Base-by-base conservation (phyloP, 352 stramenopile genomes). In the Thraustotheca clavata region DNA sequence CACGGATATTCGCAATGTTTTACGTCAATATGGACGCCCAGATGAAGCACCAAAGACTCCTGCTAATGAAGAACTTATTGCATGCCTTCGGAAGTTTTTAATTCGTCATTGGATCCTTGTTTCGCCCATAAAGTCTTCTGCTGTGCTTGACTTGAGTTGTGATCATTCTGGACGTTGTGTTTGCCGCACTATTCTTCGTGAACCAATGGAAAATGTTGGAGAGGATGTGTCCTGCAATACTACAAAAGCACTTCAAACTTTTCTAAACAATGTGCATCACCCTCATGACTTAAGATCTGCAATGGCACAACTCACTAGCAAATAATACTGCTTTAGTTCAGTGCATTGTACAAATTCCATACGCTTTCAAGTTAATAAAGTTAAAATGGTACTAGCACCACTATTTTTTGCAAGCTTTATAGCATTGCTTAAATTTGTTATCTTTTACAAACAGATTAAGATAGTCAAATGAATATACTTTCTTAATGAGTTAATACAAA, bases 261-360 rank as follows among this genome's bases (percentile, higher is more conserved):
- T 65, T 31, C 32, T 65, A 16, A 65, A 65, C 57, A 65, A 32
- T 32, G 38, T 65, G 11, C 57, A 65, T 33, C 57, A 65, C 39
- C 57, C 57, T 18, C 57, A 65, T 33, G 57, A 65, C 39, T 35
- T 65, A 11, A 40, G 57, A 29, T 65, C 57, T 1, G 57, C 57
- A 20, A 20, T 49, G 5, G 5, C 8, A 18, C 39, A 32, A 24
- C 35, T 65, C 4, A 40, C 35, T 5, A 20, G 4, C 35, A 38
- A 11, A 4, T 38, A 57, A n/a, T n/a, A n/a, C n/a, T n/a, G n/a
- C n/a, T n/a, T n/a, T n/a, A n/a, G n/a, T n/a, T n/a, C n/a, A n/a
- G n/a, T n/a, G n/a, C n/a, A n/a, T n/a, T n/a, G n/a, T n/a, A n/a
- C n/a, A n/a, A n/a, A n/a, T n/a, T n/a, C n/a, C n/a, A n/a, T n/a